A percentile compares a stretch with the other conserved stretches of the same genome.
These are phyloP conservation scores for Starmera amethionina DNA, from an alignment of 805 yeast genomes.

Conservation along the genomic window DNA sequence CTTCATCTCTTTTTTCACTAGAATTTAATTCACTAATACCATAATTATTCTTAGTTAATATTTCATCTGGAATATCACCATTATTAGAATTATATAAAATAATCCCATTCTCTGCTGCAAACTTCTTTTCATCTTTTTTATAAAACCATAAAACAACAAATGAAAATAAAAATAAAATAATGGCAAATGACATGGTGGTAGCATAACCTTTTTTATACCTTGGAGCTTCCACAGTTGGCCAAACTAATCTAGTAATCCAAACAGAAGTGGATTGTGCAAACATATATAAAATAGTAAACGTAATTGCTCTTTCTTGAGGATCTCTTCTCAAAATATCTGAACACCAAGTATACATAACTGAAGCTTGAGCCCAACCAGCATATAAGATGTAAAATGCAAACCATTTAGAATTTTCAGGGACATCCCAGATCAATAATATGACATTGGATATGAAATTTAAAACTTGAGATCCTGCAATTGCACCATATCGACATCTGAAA, in stretches of 20 bases:
- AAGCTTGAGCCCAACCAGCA: constrained; percentile 43
- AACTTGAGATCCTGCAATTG: constrained; percentile 33
- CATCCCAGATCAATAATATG: constrained; percentile 42
- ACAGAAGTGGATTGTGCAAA: constrained; percentile 42
- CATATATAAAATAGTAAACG: constrained; percentile 35
- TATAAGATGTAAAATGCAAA: constrained; percentile 26
- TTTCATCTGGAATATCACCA: constrained; percentile 7
- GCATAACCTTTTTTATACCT: constrained; percentile 44
- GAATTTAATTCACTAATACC: too few relatives aligned
- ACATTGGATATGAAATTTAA: constrained; percentile 39
- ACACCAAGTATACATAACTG: constrained; percentile 49
- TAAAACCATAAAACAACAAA: constrained; percentile 24
- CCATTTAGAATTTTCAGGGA: constrained; percentile 45
- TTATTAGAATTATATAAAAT: constrained; percentile 18
- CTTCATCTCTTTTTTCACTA: neutral
- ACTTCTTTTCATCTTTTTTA: constrained; percentile 28
- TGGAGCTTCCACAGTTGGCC: constrained; percentile 42
- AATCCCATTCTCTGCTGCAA: constrained; percentile 30
- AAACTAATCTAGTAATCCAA: constrained; percentile 29
- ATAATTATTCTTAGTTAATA: neutral
- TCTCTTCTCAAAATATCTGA: constrained; percentile 48
- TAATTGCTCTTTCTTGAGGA: constrained; percentile 40
- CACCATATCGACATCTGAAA: constrained; percentile 29
- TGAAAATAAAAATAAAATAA: constrained; percentile 19
- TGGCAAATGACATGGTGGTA: constrained; percentile 24